Percentiles rank a stretch among this genome's conserved stretches.
phyloP scores from a whole-genome alignment of 73 alveolate species.

The Paramecium octaurelia region DNA sequence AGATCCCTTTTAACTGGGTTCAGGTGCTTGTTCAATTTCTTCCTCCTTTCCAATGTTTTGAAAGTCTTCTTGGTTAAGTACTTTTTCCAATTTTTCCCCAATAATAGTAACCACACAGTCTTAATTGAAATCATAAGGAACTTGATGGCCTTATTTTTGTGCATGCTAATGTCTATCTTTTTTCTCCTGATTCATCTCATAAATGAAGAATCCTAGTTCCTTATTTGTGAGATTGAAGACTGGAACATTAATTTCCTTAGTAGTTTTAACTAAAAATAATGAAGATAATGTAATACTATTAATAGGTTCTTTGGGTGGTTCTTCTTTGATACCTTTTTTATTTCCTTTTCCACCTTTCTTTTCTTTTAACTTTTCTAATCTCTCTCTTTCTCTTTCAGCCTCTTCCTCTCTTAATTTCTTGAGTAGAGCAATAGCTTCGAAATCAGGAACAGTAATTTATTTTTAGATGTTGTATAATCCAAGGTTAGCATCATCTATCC shows the following conservation, averaged over 20 bases:
- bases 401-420: conserved; percentile 44
- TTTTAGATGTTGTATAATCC: background rate
- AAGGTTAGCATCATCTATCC: conserved; percentile 48
- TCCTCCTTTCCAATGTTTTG: background rate
- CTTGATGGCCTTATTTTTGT: background rate
- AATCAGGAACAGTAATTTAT: conserved; percentile 32
- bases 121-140: background rate
- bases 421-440: conserved; percentile 33
- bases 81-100: conserved; percentile 40
- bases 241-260: conserved; percentile 45
- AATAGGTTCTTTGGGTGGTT: conserved; percentile 35
- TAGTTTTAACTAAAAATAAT: conserved; percentile 1
- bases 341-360: background rate
- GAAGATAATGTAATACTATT: background rate
- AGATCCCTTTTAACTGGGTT: conserved; percentile 13
- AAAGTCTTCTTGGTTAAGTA: conserved; percentile 5
- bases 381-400: conserved; percentile 41
- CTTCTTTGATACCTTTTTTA: conserved; percentile 18
- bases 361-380: conserved; percentile 40
- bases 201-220: background rate
- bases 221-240: conserved; percentile 15
- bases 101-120: conserved; percentile 12
- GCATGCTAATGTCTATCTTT: conserved; percentile 40
- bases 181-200: conserved; percentile 25
- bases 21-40: background rate